A percentile compares a stretch with the other conserved stretches of the same genome.
Conservation (phyloP, 768 basidiomycete species). For the Kwoniella mangroviensis region DNA sequence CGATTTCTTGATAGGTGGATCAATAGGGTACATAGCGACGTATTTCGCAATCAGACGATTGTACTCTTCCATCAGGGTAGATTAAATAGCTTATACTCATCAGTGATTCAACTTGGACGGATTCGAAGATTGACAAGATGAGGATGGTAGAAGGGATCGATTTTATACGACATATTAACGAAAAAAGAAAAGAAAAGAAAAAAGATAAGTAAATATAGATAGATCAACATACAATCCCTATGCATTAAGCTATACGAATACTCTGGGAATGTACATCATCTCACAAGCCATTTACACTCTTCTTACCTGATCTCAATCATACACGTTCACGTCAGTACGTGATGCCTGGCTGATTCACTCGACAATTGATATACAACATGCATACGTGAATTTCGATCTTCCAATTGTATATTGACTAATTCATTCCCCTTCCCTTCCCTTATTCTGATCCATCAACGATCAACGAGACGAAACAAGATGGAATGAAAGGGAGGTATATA, state of each 20-base stretch:
- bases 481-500: neutral
- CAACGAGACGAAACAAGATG: too few relatives aligned
- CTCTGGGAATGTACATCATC: too few relatives aligned
- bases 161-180: neutral
- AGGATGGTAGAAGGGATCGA: neutral
- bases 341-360: too few relatives aligned
- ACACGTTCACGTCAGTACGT: too few relatives aligned
- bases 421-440: too few relatives aligned
- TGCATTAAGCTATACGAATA: neutral
- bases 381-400: neutral
- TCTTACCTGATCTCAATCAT: too few relatives aligned
- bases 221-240: neutral
- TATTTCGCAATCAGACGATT: conserved; percentile 88
- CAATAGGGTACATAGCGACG: conserved; percentile 86
- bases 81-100: conserved; percentile 24
- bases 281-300: too few relatives aligned
- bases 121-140: neutral
- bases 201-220: neutral
- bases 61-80: conserved; percentile 64
- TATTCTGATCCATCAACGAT: too few relatives aligned
- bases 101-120: too few relatives aligned
- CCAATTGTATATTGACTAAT: neutral
- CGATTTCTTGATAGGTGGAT: conserved; percentile 86
- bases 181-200: neutral
- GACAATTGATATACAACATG: neutral